Evolutionary conservation across 1,139 yeast genomes (phyloP), one percentile per base, ranked within the genome.

Genomic region (Geotrichum carabidarum): DNA sequence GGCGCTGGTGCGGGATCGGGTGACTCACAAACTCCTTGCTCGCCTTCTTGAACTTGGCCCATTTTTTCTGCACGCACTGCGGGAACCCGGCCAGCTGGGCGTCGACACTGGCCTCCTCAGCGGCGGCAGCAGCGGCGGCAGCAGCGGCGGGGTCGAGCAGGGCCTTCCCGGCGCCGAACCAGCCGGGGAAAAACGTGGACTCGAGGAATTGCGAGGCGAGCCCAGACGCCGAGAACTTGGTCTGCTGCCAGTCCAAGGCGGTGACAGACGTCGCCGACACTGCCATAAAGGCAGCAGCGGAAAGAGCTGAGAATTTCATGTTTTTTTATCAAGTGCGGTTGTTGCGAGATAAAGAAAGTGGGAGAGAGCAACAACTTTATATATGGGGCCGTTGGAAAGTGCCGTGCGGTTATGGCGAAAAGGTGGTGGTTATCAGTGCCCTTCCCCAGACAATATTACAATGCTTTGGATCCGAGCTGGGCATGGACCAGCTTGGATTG

Each of bases 1-100:
- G 40, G 9, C 30, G 31, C 35, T 46, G 41, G 36, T 42, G 34
- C 12, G 43, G 35, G 42, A 51, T 45, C 11, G 54, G 50, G 18
- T 51, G 34, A 15, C 44, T 42, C 17, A 42, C 15, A 12, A 22
- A 12, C n/a, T 15, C 34, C 32, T 8, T 8, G 30, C 8, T 18
- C 2, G 14, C 12, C 31, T 2, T 8, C 31, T 42, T 32, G 18
- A 37, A n/a, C 15, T 37, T 14, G 8, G 14, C 34, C 44, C 44
- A 42, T 12, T 42, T 4, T 14, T 42, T 8, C 34, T 42, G 32
- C 32, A 42, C 8, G 14, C n/a, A 32, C 14, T 12, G 1, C 17
- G 44, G 34, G 34, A 22, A 8, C 8, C 27, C 17, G 3, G n/a
- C 40, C 27, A 22, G 17, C 15, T 37, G 18, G 5, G 27, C 2